Evolutionary conservation across 805 yeast genomes (phyloP).

Genomic region (Yamadazyma ubonensis): DNA sequence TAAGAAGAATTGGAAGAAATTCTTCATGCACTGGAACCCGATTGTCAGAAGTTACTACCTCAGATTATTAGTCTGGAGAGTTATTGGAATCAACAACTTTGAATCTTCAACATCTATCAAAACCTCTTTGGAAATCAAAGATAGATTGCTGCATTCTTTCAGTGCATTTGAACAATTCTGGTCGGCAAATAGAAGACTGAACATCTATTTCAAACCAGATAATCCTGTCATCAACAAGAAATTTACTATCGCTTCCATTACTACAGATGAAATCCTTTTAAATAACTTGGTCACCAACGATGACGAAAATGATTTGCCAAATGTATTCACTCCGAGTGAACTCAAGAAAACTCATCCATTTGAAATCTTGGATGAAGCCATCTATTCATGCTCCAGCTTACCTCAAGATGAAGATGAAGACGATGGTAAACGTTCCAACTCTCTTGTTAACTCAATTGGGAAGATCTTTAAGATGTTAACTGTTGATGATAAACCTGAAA

Average conservation of each 20-base stretch:
- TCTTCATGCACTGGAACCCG: conserved; percentile 79
- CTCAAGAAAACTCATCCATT: conserved; percentile 55
- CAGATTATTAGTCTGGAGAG: conserved; percentile 67
- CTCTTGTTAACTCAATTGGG: conserved; percentile 34
- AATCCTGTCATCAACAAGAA: conserved; percentile 49
- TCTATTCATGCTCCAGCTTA: conserved; percentile 41
- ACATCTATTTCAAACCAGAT: conserved; percentile 32
- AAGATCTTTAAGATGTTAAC: conserved; percentile 37
- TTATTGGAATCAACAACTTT: conserved; percentile 43
- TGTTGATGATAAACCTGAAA: conserved; percentile 23
- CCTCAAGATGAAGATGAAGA: conserved; percentile 14
- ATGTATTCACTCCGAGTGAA: conserved; percentile 27
- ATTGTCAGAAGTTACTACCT: conserved; percentile 67
- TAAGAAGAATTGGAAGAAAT: conserved; percentile 49
- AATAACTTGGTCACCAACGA: conserved; percentile 1
- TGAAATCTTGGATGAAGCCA: conserved; percentile 66
- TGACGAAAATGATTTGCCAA: conserved; percentile 9
- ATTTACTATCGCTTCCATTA: conserved; percentile 41
- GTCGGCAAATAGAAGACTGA: conserved; percentile 12
- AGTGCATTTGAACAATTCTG: conserved; percentile 26
- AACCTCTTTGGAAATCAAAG: conserved; percentile 29
- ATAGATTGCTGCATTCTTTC: conserved; percentile 29
- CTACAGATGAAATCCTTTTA: conserved; percentile 14
- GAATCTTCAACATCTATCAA: conserved; percentile 33
- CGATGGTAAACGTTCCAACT: conserved; percentile 17